Evolutionary conservation across 257 asterid species (phyloP).

Genomic region (Nicotiana sylvestris): DNA sequence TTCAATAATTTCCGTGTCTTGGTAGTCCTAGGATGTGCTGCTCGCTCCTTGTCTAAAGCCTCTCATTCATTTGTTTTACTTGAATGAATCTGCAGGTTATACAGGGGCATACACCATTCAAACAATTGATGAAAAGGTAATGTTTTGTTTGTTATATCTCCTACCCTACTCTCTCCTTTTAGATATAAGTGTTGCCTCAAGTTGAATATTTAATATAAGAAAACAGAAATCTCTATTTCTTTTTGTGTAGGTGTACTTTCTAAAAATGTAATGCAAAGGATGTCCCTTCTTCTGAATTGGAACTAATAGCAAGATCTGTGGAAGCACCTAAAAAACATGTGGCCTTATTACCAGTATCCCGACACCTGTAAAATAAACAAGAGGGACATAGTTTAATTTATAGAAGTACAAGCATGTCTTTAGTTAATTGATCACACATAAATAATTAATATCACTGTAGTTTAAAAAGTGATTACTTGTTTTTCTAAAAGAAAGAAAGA

Average conservation of each 20-base stretch:
- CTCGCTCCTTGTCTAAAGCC: background rate
- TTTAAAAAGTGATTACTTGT: background rate
- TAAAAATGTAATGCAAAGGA: background rate
- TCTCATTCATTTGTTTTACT: background rate
- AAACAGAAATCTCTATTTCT: background rate
- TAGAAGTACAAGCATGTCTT: background rate
- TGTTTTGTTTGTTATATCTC: background rate
- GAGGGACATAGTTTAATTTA: background rate
- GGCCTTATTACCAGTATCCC: background rate
- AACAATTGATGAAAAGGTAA: constrained; percentile 58
- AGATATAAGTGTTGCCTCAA: too few species aligned
- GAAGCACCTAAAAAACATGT: background rate
- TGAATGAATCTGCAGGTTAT: constrained; percentile 61
- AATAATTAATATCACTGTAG: background rate
- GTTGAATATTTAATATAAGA: background rate
- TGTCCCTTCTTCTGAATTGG: background rate
- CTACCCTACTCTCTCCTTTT: background rate
- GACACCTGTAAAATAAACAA: background rate
- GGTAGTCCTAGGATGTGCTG: background rate
- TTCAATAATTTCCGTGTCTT: background rate
- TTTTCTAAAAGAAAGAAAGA: background rate
- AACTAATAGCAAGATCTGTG: background rate
- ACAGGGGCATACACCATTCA: constrained; percentile 92
- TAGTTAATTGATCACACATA: background rate
- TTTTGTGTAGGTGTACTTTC: background rate